These are phyloP conservation scores for Sporothrix sp. DNA, from an alignment of 2,329 filamentous ascomycete genomes.

Conservation along the genomic window DNA sequence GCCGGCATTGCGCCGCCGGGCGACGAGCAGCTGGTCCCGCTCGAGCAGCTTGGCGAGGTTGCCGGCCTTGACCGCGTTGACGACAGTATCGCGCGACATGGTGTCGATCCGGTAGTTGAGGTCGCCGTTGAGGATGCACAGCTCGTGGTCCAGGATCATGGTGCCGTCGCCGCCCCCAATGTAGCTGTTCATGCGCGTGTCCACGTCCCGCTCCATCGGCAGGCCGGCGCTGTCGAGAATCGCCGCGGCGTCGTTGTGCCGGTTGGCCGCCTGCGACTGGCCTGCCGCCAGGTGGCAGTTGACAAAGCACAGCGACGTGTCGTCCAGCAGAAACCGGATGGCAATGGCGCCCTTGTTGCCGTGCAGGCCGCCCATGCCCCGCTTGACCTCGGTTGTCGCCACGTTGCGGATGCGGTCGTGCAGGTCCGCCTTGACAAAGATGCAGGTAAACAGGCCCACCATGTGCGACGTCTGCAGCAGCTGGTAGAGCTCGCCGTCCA, in stretches of 20 bases:
- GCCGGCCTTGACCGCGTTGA: constrained; percentile 69
- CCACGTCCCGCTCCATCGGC: constrained; percentile 59
- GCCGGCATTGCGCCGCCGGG: constrained; percentile 76
- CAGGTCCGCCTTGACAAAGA: constrained; percentile 80
- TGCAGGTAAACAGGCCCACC: constrained; percentile 89
- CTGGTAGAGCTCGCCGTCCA: constrained; percentile 71
- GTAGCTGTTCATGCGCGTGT: constrained; percentile 64
- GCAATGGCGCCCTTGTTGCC: constrained; percentile 95
- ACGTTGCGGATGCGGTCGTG: constrained; percentile 68
- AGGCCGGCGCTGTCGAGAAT: constrained; percentile 75
- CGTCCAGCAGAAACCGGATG: constrained; percentile 85
- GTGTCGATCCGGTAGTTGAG: constrained; percentile 97
- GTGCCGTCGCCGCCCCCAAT: constrained; percentile 88
- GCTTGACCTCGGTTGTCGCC: constrained; percentile 75
- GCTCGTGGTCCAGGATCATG: constrained; percentile 93
- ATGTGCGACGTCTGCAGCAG: constrained; percentile 82
- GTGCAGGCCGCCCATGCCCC: constrained; percentile 88
- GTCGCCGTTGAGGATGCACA: constrained; percentile 94
- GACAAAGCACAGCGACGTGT: constrained; percentile 89
- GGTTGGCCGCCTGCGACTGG: constrained; percentile 78
- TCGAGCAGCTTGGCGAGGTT: constrained; percentile 83
- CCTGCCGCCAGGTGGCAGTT: constrained; percentile 96
- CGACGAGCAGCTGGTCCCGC: constrained; percentile 84
- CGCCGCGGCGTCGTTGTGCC: constrained; percentile 83
- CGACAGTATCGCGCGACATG: constrained; percentile 87